Base-by-base conservation (phyloP, 257 asterid species). In the Solanum pinnatisectum region DNA sequence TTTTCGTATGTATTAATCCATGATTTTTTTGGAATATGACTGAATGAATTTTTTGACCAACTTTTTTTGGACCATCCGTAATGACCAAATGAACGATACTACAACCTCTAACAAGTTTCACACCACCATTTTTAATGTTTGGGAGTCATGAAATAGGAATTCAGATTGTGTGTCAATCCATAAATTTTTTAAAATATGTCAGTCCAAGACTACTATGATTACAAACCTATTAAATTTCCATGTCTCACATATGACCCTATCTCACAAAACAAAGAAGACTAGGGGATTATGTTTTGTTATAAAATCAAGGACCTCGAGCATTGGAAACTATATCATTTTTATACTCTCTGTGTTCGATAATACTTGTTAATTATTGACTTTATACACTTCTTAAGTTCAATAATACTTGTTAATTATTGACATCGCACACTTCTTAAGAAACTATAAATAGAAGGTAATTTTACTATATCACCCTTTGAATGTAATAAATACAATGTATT, bases 221-320 rank as follows among this genome's bases (percentile, higher is more conserved):
- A 56, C 5, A 20, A 36, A 18, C 46, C 27, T 73, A 36, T 77
- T 77, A 40, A 42, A 77, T 77, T n/a, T 13, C 5, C 35, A 82
- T 39, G 70, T 49, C 11, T 49, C 70, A 18, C 70, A 25, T 25
- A 46, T 81, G 40, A 16, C 22, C 16, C 68, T 18, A 46, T 18
- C 63, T 30, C 44, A 49, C 70, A 32, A 32, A 32, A 10, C 42
- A 59, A 56, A 56, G 67, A 56, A 56, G 25, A 56, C 25, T 20
- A 20, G 67, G 25, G 25, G 5, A 56, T 56, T 56, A 56, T 59
- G 23, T 56, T 56, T 56, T 56, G 65, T 56, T 56, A 56, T 56
- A 56, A 56, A 18, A 56, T 56, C 65, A 56, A 56, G 88, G 89
- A 70, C 92, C 91, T 91, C 90, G 92, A 90, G 87, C 91, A 89